These are phyloP conservation scores for Phytophthora boehmeriae DNA, from an alignment of 352 stramenopile species.

Conservation along the genomic window DNA sequence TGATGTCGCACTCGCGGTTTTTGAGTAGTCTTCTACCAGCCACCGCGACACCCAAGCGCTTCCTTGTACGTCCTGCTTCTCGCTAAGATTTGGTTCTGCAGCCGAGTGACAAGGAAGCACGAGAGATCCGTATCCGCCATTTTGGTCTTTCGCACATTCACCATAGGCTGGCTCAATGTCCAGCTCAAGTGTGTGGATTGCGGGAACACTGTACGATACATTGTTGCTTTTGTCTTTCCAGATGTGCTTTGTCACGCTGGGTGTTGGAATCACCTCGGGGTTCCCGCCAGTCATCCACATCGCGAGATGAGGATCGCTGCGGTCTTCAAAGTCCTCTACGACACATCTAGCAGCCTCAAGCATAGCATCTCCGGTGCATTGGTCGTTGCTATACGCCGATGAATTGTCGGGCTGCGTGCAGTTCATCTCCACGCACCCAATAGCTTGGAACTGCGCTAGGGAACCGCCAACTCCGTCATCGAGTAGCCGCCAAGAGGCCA, in stretches of 20 bases:
- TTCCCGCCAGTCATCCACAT: conserved; percentile 41
- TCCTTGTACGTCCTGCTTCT: conserved; percentile 13
- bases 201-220: conserved; percentile 23
- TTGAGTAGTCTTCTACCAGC: conserved; percentile 13
- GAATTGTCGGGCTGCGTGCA: conserved; percentile 22
- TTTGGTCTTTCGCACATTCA: conserved; percentile 9
- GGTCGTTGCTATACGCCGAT: conserved; percentile 14
- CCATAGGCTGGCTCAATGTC: conserved; percentile 22
- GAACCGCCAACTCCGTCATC: conserved; percentile 32
- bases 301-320: background rate
- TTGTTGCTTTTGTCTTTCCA: conserved; percentile 13
- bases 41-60: conserved; percentile 22
- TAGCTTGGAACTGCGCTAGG: conserved; percentile 20
- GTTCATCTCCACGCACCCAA: conserved; percentile 19
- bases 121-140: conserved; percentile 24
- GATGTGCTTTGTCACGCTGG: conserved; percentile 6
- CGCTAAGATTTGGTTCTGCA: background rate
- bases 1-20: background rate
- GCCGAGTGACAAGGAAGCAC: conserved; percentile 23
- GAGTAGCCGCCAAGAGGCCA: conserved; percentile 19
- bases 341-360: conserved; percentile 20
- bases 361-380: conserved; percentile 32
- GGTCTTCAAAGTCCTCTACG: conserved; percentile 11
- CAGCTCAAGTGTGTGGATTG: conserved; percentile 18
- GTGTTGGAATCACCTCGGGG: conserved; percentile 18